Conservation (phyloP, 1,284 basidiomycete genomes). For the Cutaneotrichosporon spelunceum region DNA sequence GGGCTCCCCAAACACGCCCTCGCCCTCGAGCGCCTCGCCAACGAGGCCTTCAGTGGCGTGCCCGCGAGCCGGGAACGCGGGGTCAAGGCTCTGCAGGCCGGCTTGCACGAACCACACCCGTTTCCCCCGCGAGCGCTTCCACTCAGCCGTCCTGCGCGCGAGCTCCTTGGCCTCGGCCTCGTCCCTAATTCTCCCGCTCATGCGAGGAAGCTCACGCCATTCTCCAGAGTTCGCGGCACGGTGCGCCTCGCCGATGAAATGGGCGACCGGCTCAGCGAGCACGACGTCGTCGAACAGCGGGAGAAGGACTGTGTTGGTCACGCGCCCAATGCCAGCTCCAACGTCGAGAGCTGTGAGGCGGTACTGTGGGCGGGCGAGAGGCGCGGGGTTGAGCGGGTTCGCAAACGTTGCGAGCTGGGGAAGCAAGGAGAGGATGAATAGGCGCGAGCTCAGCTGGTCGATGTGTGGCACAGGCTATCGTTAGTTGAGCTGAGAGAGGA, state of each 20-base stretch:
- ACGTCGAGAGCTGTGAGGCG: conserved; percentile 78
- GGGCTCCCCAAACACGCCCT: conserved; percentile 32
- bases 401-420: conserved; percentile 73
- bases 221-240: conserved; percentile 52
- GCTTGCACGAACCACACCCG: conserved; percentile 76
- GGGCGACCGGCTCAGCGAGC: conserved; percentile 76
- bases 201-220: conserved; percentile 61
- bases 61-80: conserved; percentile 53
- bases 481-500: not conserved
- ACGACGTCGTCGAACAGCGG: conserved; percentile 80
- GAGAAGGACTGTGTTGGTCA: conserved; percentile 77
- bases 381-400: conserved; percentile 58
- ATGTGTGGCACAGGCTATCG: conserved; percentile 74
- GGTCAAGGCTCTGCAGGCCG: conserved; percentile 74
- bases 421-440: conserved; percentile 73
- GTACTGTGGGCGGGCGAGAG: conserved; percentile 33
- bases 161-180: conserved; percentile 26
- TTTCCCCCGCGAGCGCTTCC: conserved; percentile 54
- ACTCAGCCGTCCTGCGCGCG: conserved; percentile 22
- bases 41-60: conserved; percentile 39
- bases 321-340: conserved; percentile 81
- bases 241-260: conserved; percentile 71
- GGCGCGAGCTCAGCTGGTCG: conserved; percentile 80
- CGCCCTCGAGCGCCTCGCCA: conserved; percentile 33
- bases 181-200: conserved; percentile 19